Evolutionary conservation across 2,329 filamentous ascomycete genomes (phyloP).

Genomic region (Leptodontidium sp.): DNA sequence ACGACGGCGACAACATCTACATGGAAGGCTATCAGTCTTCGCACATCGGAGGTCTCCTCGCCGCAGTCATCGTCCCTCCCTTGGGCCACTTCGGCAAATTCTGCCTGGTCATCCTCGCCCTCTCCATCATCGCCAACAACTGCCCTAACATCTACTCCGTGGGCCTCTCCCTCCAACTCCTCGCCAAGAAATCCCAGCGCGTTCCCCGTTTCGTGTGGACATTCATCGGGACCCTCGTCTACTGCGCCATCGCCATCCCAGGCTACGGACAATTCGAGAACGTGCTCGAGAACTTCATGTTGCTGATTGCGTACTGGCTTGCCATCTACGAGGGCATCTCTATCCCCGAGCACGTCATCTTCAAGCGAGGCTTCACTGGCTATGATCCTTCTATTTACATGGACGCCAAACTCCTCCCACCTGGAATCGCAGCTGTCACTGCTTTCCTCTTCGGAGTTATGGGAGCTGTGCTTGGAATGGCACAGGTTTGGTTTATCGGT

Average conservation of each 20-base stretch:
- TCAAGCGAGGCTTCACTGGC: constrained; percentile 66
- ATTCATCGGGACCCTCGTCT: constrained; percentile 65
- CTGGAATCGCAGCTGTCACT: constrained; percentile 67
- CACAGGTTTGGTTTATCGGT: constrained; percentile 73
- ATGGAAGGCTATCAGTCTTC: constrained; percentile 61
- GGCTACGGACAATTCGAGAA: constrained; percentile 71
- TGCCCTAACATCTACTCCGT: constrained; percentile 78
- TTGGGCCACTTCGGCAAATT: constrained; percentile 76
- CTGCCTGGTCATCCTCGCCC: constrained; percentile 71
- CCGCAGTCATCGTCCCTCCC: constrained; percentile 67
- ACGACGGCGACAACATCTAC: constrained; percentile 63
- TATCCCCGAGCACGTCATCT: constrained; percentile 73
- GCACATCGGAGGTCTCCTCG: constrained; percentile 72
- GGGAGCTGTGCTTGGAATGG: constrained; percentile 75
- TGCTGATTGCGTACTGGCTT: constrained; percentile 75
- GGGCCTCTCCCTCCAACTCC: constrained; percentile 71
- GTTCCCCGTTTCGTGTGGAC: constrained; percentile 76
- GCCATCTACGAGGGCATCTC: constrained; percentile 75
- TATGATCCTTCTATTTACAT: constrained; percentile 69
- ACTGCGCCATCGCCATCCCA: constrained; percentile 74
- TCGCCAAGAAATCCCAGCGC: constrained; percentile 63
- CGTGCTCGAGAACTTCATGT: constrained; percentile 76
- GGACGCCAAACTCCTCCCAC: constrained; percentile 63
- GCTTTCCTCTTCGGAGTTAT: constrained; percentile 71
- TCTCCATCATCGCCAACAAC: constrained; percentile 75